Conservation (phyloP, 2,329 filamentous ascomycete genomes). For the Tolypocladium album region DNA sequence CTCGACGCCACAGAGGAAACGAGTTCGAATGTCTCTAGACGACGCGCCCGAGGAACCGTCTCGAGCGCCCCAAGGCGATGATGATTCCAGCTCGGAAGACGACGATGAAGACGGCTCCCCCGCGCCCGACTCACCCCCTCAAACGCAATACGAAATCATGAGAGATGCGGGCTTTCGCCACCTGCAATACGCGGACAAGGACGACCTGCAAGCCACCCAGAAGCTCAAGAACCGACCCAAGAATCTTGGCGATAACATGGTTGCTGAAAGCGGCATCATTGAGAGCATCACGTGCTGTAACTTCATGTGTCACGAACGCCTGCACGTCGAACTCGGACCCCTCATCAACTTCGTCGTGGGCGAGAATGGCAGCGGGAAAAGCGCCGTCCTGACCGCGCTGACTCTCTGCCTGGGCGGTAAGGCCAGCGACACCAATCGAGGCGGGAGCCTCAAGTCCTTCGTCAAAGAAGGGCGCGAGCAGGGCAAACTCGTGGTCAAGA, state of each 20-base stretch:
- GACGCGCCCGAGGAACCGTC: constrained; percentile 7
- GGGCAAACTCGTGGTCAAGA: constrained; percentile 65
- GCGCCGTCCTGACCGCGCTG: constrained; percentile 84
- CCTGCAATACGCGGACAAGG: constrained; percentile 42
- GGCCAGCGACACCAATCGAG: constrained; percentile 84
- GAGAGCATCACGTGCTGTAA: constrained; percentile 80
- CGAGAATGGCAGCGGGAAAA: constrained; percentile 96
- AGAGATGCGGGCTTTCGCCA: constrained; percentile 50
- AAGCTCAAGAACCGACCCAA: constrained; percentile 41
- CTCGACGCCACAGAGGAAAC: constrained; percentile 17
- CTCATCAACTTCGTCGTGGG: constrained; percentile 97
- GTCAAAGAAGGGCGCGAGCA: constrained; percentile 81
- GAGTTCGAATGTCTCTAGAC: constrained; percentile 20
- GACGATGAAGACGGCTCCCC: constrained; percentile 17
- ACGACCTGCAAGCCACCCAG: constrained; percentile 56
- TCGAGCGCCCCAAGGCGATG: constrained; percentile 6
- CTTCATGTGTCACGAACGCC: constrained; percentile 88
- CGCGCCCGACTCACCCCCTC: constrained; percentile 25
- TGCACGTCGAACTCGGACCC: constrained; percentile 78
- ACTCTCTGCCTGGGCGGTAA: constrained; percentile 93
- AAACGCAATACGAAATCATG: constrained; percentile 51
- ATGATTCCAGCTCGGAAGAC: constrained; percentile 17
- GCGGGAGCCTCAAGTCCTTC: constrained; percentile 77
- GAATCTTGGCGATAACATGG: constrained; percentile 54
- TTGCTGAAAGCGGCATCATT: constrained; percentile 77